These are phyloP conservation scores for Aspergillus coremiiformis DNA, from an alignment of 495 filamentous ascomycete genomes.

Conservation along the genomic window DNA sequence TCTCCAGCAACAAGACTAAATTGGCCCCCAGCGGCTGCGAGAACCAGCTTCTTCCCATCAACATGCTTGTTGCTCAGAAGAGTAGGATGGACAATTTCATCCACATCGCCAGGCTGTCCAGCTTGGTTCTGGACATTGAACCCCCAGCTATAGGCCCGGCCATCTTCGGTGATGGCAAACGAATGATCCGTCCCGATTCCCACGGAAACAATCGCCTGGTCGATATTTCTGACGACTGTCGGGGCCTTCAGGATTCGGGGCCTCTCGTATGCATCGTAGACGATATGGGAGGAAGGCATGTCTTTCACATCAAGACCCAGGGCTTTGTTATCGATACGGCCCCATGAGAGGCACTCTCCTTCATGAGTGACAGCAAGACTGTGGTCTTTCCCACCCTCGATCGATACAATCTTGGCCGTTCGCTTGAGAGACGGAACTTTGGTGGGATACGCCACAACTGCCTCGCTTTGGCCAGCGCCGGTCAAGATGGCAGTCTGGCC, in stretches of 20 bases:
- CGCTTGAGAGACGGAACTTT: neutral
- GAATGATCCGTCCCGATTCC: conserved; percentile 7
- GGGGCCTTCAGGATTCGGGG: conserved; percentile 7
- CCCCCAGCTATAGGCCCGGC: conserved; percentile 10
- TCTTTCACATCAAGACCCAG: neutral
- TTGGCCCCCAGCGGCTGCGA: conserved; percentile 2
- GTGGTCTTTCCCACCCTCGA: conserved; percentile 11
- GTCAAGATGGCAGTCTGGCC: conserved; percentile 5
- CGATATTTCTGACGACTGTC: neutral
- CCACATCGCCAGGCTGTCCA: conserved; percentile 2
- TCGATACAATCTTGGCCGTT: neutral
- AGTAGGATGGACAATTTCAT: neutral
- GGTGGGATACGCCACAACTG: conserved; percentile 1
- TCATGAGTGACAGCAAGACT: conserved; percentile 4
- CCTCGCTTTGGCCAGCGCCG: conserved; percentile 4
- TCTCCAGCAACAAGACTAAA: conserved; percentile 2
- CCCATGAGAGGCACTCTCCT: conserved; percentile 8
- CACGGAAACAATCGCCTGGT: neutral
- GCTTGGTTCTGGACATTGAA: conserved; percentile 6
- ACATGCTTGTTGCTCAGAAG: conserved; percentile 1
- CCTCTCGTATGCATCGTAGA: neutral
- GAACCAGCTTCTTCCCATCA: conserved; percentile 4
- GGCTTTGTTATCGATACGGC: conserved; percentile 12
- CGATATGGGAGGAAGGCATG: neutral
- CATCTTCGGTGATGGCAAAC: conserved; percentile 6